Evolutionary conservation across 208 protist species (phyloP), one percentile per base, ranked within the genome.

Genomic region (Trypanosoma cruzi): DNA sequence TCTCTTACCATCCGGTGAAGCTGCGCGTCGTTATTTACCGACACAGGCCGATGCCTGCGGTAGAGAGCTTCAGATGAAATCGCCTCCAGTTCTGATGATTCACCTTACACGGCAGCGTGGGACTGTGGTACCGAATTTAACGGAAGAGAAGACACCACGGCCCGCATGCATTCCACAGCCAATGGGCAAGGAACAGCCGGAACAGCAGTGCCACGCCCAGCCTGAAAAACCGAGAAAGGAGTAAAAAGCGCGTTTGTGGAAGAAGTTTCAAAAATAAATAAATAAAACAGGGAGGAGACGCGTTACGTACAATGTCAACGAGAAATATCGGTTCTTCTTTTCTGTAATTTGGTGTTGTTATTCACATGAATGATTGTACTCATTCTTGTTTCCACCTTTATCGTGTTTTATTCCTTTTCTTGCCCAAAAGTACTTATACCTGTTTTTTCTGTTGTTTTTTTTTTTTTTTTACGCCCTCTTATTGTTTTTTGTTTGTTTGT

Each of bases 331-430:
- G n/a, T n/a, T n/a, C n/a, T n/a, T n/a, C n/a, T n/a, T n/a, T n/a
- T n/a, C n/a, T n/a, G n/a, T n/a, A n/a, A n/a, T n/a, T n/a, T n/a
- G n/a, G n/a, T n/a, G n/a, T n/a, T n/a, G n/a, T n/a, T n/a, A n/a
- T n/a, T n/a, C n/a, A n/a, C n/a, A n/a, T n/a, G n/a, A n/a, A n/a
- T n/a, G n/a, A n/a, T n/a, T n/a, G n/a, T n/a, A n/a, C n/a, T n/a
- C n/a, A n/a, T n/a, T n/a, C n/a, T n/a, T n/a, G n/a, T n/a, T 46
- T 54, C 24, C 34, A 49, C 36, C 56, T 81, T 42, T 64, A 54
- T 55, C 24, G 8, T 54, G 63, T n/a, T n/a, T n/a, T n/a, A n/a
- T n/a, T n/a, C n/a, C n/a, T n/a, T n/a, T n/a, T n/a, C n/a, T n/a
- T n/a, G n/a, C n/a, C n/a, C n/a, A n/a, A n/a, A n/a, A n/a, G n/a